Base-by-base conservation (phyloP, 495 filamentous ascomycete genomes). In the Aspergillus bertholletiae region DNA sequence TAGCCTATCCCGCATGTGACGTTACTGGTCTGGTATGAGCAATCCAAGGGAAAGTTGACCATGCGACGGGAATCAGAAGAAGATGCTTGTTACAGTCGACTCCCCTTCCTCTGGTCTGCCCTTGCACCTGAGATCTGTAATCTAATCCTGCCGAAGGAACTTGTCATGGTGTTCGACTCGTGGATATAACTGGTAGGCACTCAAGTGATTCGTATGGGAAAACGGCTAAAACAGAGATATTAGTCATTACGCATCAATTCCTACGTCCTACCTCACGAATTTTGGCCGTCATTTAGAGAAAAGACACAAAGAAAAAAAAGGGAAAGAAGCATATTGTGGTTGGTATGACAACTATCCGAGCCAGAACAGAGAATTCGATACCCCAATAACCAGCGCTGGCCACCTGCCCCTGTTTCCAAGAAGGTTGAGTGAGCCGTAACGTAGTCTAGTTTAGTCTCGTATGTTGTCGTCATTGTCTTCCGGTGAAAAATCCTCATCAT, bases 401-500 rank as follows among this genome's bases (percentile, higher is more conserved):
- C 49, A 39, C 47, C 24, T 23, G 13, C 13, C 34, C 30, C 34
- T 34, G 32, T 49, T 37, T 18, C 30, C 47, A 28, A 49, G 39
- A 30, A 35, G 27, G 41, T 52, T 53, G n/a, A 30, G 21, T 17
- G 45, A 46, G 43, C 55, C 52, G 35, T 57, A 40, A 61, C 26
- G 7, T 7, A 32, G 40, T 56, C 27, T 13, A 26, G 35, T 15
- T 67, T 70, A 80, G 49, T 74, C 73, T 51, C 73, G 73, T 75
- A 77, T 78, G 57, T 74, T 60, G 54, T 71, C 66, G 51, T 73
- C 71, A 21, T 76, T 70, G 47, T 66, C 37, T 13, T 67, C 62
- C 28, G 56, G 66, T 47, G 65, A 65, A 51, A 74, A 74, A 57
- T 79, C 76, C 44, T 90, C 87, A 34, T 93, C 89, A 12, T 94